Evolutionary conservation across 352 stramenopile genomes (phyloP).

Genomic region (Thraustotheca clavata): DNA sequence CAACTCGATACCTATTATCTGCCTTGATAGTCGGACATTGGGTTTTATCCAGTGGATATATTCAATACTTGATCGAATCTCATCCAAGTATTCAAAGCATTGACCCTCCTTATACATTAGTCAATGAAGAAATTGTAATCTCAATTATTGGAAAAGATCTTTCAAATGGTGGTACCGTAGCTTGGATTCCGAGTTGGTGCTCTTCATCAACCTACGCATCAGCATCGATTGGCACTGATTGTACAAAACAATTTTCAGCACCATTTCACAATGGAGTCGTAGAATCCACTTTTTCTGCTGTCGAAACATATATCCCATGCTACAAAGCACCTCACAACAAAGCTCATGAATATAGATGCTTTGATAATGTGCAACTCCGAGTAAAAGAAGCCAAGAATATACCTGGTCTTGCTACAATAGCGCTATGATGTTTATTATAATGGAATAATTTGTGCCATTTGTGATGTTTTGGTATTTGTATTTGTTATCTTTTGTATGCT

Average conservation of each 20-base stretch:
- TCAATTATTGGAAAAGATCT: slow-evolving; percentile 59
- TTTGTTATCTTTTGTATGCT: no score
- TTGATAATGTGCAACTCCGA: slow-evolving; percentile 52
- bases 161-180: slow-evolving; percentile 57
- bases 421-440: no score
- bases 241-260: slow-evolving; percentile 61
- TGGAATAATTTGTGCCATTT: no score
- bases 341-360: slow-evolving; percentile 57
- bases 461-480: no score
- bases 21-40: slow-evolving; percentile 38
- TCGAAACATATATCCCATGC: slow-evolving; percentile 82
- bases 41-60: slow-evolving; percentile 35
- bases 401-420: slow-evolving; percentile 73
- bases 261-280: slow-evolving; percentile 57
- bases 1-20: slow-evolving; percentile 41
- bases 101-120: slow-evolving; percentile 56
- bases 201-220: slow-evolving; percentile 23
- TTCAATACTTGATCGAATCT: slow-evolving; percentile 46
- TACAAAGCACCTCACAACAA: slow-evolving; percentile 71
- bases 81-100: slow-evolving; percentile 34
- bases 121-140: slow-evolving; percentile 65
- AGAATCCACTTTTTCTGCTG: slow-evolving; percentile 51
- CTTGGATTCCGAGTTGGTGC: slow-evolving; percentile 76
- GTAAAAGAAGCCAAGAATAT: slow-evolving; percentile 77
- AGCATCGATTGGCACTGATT: slow-evolving; percentile 22